Conservation (phyloP, 73 alveolate species). For the Blepharisma stoltei region DNA sequence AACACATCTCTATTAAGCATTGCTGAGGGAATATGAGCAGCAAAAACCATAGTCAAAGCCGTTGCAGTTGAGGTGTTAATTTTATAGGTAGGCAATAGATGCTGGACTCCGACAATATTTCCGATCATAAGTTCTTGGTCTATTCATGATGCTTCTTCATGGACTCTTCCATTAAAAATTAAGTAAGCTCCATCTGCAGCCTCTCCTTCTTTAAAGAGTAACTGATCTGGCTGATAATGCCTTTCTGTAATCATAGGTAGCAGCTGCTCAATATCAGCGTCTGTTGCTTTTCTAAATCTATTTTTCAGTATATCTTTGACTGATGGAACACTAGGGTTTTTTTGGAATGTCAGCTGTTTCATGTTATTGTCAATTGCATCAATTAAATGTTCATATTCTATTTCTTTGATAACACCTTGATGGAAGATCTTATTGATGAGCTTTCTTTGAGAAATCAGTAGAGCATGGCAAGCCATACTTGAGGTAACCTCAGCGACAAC, state of each 20-base stretch:
- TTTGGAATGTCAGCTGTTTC: constrained; percentile 11
- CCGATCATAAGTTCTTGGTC: constrained; percentile 28
- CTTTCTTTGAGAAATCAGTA: constrained; percentile 11
- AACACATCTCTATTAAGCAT: background rate
- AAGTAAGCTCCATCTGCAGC: constrained; percentile 23
- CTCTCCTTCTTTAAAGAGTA: constrained; percentile 14
- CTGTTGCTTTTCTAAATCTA: constrained; percentile 12
- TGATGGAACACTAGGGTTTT: constrained; percentile 5
- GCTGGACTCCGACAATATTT: constrained; percentile 18
- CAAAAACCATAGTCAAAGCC: background rate
- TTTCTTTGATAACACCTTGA: constrained; percentile 20
- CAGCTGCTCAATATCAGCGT: background rate
- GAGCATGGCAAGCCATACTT: constrained; percentile 22
- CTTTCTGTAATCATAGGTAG: background rate
- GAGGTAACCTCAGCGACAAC: constrained; percentile 25
- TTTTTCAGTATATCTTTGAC: constrained; percentile 20
- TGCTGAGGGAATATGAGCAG: constrained; percentile 11
- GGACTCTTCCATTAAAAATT: constrained; percentile 24
- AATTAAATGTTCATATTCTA: constrained; percentile 21
- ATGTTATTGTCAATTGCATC: constrained; percentile 27
- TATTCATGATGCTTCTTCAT: background rate
- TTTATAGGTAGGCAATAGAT: background rate
- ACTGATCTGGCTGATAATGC: constrained; percentile 15
- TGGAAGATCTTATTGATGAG: constrained; percentile 28
- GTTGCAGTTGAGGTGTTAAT: constrained; percentile 16